Conservation (phyloP, 129 eudicot genomes). For the Pseudognaphalium luteoalbum region DNA sequence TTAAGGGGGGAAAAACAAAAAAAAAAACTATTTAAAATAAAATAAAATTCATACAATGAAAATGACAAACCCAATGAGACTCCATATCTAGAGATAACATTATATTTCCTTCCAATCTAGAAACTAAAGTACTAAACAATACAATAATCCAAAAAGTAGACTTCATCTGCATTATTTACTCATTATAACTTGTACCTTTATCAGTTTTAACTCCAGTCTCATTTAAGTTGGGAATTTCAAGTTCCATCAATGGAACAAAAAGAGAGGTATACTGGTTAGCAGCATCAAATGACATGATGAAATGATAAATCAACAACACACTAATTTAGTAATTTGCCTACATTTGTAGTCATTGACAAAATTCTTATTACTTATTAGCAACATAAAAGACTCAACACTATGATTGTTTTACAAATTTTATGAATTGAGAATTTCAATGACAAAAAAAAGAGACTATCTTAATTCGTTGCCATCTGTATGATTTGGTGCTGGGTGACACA, state of each 20-base stretch:
- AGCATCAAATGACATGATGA: too few relatives aligned
- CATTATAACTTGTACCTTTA: not conserved
- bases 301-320: not conserved
- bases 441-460: not conserved
- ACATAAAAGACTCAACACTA: not conserved
- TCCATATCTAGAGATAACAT: too few relatives aligned
- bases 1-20: too few relatives aligned
- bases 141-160: too few relatives aligned
- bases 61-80: too few relatives aligned
- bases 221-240: not conserved
- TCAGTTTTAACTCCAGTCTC: not conserved
- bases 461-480: not conserved
- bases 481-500: not conserved
- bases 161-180: not conserved
- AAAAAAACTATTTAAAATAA: too few relatives aligned
- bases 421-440: not conserved
- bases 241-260: not conserved
- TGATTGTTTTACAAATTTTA: not conserved
- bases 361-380: not conserved
- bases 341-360: too few relatives aligned
- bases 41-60: too few relatives aligned
- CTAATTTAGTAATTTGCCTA: not conserved
- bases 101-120: too few relatives aligned
- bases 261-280: not conserved
- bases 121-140: too few relatives aligned